Conservation (phyloP, 331 rosid genomes). For the Phaseolus coccineus region DNA sequence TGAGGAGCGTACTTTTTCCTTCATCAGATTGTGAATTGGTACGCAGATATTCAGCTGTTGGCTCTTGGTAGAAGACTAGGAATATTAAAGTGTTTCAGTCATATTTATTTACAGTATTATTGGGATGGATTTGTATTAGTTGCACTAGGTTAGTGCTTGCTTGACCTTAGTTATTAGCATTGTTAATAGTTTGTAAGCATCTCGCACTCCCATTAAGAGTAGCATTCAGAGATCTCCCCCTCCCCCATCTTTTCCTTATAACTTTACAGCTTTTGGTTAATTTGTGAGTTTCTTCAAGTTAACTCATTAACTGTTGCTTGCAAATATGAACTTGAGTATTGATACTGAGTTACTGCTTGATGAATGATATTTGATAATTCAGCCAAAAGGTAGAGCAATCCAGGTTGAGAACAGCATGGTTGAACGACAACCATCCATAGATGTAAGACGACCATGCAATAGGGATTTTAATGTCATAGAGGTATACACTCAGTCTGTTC, state of each 20-base stretch:
- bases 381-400: slow-evolving; percentile 81
- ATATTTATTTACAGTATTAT: slow-evolving; percentile 15
- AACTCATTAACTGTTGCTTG: slow-evolving; percentile 27
- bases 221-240: not conserved
- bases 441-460: slow-evolving; percentile 57
- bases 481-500: slow-evolving; percentile 53
- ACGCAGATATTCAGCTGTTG: slow-evolving; percentile 44
- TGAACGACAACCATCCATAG: slow-evolving; percentile 76
- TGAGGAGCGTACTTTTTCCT: slow-evolving; percentile 40
- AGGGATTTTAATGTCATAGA: slow-evolving; percentile 76
- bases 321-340: slow-evolving; percentile 29
- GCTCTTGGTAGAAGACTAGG: slow-evolving; percentile 16
- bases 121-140: not conserved
- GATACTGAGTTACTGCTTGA: slow-evolving; percentile 24
- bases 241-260: not conserved
- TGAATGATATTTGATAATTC: slow-evolving; percentile 45
- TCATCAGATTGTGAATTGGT: slow-evolving; percentile 54
- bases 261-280: slow-evolving; percentile 30
- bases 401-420: slow-evolving; percentile 62
- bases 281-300: slow-evolving; percentile 27
- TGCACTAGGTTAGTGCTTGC: slow-evolving; percentile 3
- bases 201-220: not conserved
- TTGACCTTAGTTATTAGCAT: slow-evolving; percentile 14
- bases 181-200: slow-evolving; percentile 9
- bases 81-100: slow-evolving; percentile 5